These are phyloP conservation scores for Arthroderma sp. DNA, from an alignment of 2,329 filamentous ascomycete genomes.

Conservation along the genomic window DNA sequence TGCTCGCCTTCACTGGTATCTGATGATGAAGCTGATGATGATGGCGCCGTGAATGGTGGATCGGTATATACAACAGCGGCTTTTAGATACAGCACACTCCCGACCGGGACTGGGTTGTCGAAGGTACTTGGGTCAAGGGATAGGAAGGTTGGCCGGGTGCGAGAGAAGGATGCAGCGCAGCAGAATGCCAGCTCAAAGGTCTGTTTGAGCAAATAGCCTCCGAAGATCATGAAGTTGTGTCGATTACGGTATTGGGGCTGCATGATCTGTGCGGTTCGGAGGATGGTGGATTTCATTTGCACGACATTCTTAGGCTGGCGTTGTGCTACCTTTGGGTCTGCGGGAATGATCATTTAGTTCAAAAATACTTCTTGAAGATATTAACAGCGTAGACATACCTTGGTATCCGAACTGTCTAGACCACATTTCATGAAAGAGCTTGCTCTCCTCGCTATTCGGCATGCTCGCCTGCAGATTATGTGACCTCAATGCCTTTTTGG, in stretches of 20 bases:
- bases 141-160: slow-evolving; percentile 56
- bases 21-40: slow-evolving; percentile 12
- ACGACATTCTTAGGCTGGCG: slow-evolving; percentile 45
- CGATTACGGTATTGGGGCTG: slow-evolving; percentile 58
- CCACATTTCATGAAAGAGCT: slow-evolving; percentile 63
- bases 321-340: slow-evolving; percentile 23
- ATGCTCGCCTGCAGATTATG: slow-evolving; percentile 51
- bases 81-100: slow-evolving; percentile 60
- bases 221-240: slow-evolving; percentile 68
- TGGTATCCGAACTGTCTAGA: slow-evolving; percentile 53
- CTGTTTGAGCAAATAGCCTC: slow-evolving; percentile 60
- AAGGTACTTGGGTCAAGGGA: slow-evolving; percentile 63
- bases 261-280: slow-evolving; percentile 60
- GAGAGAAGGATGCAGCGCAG: slow-evolving; percentile 57
- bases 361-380: background rate
- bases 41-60: slow-evolving; percentile 25
- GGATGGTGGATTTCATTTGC: slow-evolving; percentile 49
- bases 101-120: slow-evolving; percentile 61
- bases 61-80: slow-evolving; percentile 62
- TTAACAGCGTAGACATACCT: slow-evolving; percentile 22
- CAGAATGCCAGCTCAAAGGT: slow-evolving; percentile 67
- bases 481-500: slow-evolving; percentile 51
- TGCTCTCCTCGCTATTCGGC: slow-evolving; percentile 57
- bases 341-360: background rate
- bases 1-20: slow-evolving; percentile 16